Evolutionary conservation across 805 yeast species (phyloP), one percentile per base, ranked within the genome.

Genomic region (Lipomyces yamanashiensis): DNA sequence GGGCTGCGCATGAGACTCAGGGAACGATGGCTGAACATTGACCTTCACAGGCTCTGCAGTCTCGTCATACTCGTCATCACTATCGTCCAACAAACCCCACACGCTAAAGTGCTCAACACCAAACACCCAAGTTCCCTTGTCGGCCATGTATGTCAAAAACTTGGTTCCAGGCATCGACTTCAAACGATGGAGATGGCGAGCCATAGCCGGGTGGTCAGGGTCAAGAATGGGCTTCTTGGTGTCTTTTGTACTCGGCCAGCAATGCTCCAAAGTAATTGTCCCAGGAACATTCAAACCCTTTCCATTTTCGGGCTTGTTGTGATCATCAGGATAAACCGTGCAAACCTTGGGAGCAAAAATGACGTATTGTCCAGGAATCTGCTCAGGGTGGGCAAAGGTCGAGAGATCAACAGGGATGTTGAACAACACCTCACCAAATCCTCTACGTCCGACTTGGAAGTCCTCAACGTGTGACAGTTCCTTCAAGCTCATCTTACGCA

Each of bases 71-170:
- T 67, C 69, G 44, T 82, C 83, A 47, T 81, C 85, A 23, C 82
- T 85, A 33, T 87, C 90, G 67, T 86, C 89, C 17, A 87, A 81
- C 44, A 95, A 76, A 7, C 98, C 98, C 97, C 98, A 95, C 6
- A 89, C 84, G 78, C 97, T 91, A 72, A 95, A 95, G 78, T 95
- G 99, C 69, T 88, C 86, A 17, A 73, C 71, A 45, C 68, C 71
- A 68, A 79, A 80, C 12, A 75, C 74, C 79, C 79, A 79, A 2
- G 78, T 75, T 13, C 82, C 82, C 1, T 89, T 81, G 44, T 80
- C 82, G 0, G 93, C 85, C 68, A 92, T 95, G 78, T 90, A 95
- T 55, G 87, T 82, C 34, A 84, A 83, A 76, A 92, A 93, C 65
- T 82, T 81, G 58, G 88, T 81, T 39, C 80, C 85, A 34, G 84